Percentiles rank a stretch among this genome's conserved stretches.
Conservation (phyloP, 2,329 filamentous ascomycete species). For the Aspergillus fructus region DNA sequence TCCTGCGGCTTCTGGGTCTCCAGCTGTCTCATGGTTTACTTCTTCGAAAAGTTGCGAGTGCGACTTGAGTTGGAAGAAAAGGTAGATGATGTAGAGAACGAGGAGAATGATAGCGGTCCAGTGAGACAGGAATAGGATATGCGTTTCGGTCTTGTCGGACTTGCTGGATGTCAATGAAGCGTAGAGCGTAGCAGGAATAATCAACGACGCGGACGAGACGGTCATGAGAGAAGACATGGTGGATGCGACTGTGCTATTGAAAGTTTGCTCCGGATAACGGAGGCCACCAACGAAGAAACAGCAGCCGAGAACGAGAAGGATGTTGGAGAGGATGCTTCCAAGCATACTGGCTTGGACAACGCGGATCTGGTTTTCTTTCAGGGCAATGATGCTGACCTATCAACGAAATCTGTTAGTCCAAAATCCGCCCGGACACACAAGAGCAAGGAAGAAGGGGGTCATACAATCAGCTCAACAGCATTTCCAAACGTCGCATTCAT, state of each 20-base stretch:
- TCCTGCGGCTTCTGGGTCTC: conserved; percentile 40
- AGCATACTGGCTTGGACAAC: conserved; percentile 99
- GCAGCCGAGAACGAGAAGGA: conserved; percentile 81
- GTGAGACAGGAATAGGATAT: conserved; percentile 70
- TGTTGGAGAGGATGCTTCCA: conserved; percentile 90
- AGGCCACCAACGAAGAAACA: conserved; percentile 76
- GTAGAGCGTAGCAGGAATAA: conserved; percentile 75
- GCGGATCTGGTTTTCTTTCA: conserved; percentile 81
- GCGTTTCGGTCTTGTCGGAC: conserved; percentile 32
- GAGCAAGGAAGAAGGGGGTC: conserved; percentile 55
- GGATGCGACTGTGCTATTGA: conserved; percentile 51
- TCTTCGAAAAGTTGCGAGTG: conserved; percentile 71
- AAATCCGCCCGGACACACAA: background rate
- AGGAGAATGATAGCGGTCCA: conserved; percentile 75
- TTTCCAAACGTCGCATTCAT: conserved; percentile 68
- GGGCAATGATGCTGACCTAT: conserved; percentile 87
- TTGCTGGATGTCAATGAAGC: conserved; percentile 55
- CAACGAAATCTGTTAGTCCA: conserved; percentile 1
- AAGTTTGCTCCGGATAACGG: conserved; percentile 65
- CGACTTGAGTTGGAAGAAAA: conserved; percentile 74
- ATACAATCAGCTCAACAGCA: conserved; percentile 67
- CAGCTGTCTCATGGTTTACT: conserved; percentile 23
- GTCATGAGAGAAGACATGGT: conserved; percentile 69
- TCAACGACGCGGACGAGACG: conserved; percentile 72
- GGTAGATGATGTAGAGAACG: conserved; percentile 71